Percentiles rank a stretch among this genome's conserved stretches.
Evolutionary conservation across 2,329 filamentous ascomycete species (phyloP).

Genomic region (Thelonectria olida): DNA sequence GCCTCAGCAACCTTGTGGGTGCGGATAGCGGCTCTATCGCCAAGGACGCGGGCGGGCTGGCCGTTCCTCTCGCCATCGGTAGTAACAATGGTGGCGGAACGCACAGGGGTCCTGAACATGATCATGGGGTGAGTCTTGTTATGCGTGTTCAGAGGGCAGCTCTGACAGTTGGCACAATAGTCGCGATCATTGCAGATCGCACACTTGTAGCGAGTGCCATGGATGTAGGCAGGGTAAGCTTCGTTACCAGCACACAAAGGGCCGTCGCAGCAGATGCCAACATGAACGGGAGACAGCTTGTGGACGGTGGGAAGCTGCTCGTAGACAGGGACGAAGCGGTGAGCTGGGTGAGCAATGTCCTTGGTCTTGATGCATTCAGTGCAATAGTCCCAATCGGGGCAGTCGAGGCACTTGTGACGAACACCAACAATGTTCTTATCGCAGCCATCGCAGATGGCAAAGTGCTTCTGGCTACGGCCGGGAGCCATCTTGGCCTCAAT

Average conservation of each 20-base stretch:
- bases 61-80: slow-evolving; percentile 79
- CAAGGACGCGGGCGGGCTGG: slow-evolving; percentile 72
- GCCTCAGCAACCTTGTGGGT: slow-evolving; percentile 61
- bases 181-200: slow-evolving; percentile 94
- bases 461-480: slow-evolving; percentile 83
- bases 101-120: slow-evolving; percentile 94
- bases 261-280: slow-evolving; percentile 93
- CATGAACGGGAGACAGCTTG: slow-evolving; percentile 62
- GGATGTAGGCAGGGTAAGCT: slow-evolving; percentile 75
- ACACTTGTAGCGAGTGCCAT: slow-evolving; percentile 94
- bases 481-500: slow-evolving; percentile 76
- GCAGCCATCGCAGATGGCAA: slow-evolving; percentile 94
- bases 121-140: slow-evolving; percentile 97
- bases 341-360: slow-evolving; percentile 75
- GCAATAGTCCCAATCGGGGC: slow-evolving; percentile 98
- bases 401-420: slow-evolving; percentile 95
- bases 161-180: slow-evolving; percentile 95
- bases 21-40: slow-evolving; percentile 61
- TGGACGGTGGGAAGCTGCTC: slow-evolving; percentile 63
- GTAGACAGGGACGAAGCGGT: slow-evolving; percentile 91
- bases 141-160: slow-evolving; percentile 82
- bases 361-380: slow-evolving; percentile 76
- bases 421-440: slow-evolving; percentile 87
- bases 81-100: slow-evolving; percentile 87
- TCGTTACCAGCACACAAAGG: slow-evolving; percentile 76